Evolutionary conservation across 257 asterid species (phyloP).

Genomic region (Haberlea rhodopensis): DNA sequence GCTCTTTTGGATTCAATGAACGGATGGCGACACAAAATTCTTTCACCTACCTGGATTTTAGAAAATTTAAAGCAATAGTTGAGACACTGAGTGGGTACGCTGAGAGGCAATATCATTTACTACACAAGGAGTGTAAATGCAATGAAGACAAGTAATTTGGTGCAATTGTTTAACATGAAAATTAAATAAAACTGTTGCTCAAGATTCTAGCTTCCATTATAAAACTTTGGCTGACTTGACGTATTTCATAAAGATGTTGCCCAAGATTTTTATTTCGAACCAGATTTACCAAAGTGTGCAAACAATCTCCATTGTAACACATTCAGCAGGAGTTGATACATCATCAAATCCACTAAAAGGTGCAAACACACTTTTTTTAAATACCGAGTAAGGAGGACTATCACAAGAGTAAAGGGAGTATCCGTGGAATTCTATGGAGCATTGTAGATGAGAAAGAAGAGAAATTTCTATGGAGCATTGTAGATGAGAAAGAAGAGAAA

Average conservation of each 20-base stretch:
- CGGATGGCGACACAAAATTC: slow-evolving; percentile 88
- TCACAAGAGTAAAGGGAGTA: background rate
- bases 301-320: background rate
- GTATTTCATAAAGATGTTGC: background rate
- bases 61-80: slow-evolving; percentile 7
- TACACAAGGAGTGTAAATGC: background rate
- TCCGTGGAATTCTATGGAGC: slow-evolving; percentile 27
- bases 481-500: too few relatives aligned
- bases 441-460: too few relatives aligned
- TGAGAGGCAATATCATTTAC: background rate
- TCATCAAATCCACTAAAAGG: background rate
- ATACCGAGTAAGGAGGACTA: too few relatives aligned
- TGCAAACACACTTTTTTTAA: background rate
- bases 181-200: background rate
- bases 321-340: background rate
- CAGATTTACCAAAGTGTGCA: background rate
- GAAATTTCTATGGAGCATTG: too few relatives aligned
- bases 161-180: background rate
- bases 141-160: background rate
- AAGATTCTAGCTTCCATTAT: background rate
- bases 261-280: slow-evolving; percentile 8
- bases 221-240: background rate
- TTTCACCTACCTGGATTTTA: slow-evolving; percentile 62
- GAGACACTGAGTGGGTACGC: background rate
- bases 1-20: too few relatives aligned